phyloP scores from a whole-genome alignment of 164 flowering plant species.

The Dillenia suffruticosa region DNA sequence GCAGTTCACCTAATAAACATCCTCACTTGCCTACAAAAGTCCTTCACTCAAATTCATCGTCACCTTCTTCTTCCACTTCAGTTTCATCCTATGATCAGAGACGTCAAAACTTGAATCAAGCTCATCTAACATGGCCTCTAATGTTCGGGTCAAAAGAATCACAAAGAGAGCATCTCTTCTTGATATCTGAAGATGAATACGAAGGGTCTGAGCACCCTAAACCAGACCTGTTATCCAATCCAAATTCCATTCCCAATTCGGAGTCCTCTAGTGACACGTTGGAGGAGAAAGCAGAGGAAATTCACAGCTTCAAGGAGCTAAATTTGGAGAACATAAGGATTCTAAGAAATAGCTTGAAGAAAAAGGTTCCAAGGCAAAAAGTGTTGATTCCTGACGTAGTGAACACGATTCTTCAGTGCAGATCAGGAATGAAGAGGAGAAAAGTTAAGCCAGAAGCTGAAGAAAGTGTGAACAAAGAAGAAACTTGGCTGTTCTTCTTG shows the following conservation, averaged over 20 bases:
- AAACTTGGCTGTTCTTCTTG: conserved; percentile 84
- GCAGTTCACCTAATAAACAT: conserved; percentile 52
- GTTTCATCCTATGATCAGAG: conserved; percentile 50
- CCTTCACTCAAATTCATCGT: conserved; percentile 41
- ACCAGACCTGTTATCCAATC: conserved; percentile 48
- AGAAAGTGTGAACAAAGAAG: conserved; percentile 44
- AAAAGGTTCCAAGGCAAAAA: conserved; percentile 78
- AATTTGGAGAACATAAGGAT: conserved; percentile 53
- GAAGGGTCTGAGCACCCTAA: conserved; percentile 26
- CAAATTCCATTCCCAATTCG: conserved; percentile 57
- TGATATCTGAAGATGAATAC: conserved; percentile 24
- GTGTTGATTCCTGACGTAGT: conserved; percentile 66
- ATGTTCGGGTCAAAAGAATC: conserved; percentile 25
- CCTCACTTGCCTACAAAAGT: conserved; percentile 36
- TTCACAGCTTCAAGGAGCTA: conserved; percentile 53
- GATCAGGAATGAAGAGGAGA: conserved; percentile 68
- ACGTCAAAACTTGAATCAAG: conserved; percentile 24
- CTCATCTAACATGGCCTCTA: conserved; percentile 41
- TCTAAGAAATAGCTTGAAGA: conserved; percentile 62
- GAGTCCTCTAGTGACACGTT: conserved; percentile 57
- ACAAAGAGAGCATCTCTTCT: conserved; percentile 31
- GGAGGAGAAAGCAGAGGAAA: conserved; percentile 44
- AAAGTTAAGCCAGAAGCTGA: conserved; percentile 23
- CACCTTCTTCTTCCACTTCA: conserved; percentile 58
- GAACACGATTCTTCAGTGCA: conserved; percentile 59